Base-by-base conservation (phyloP, 208 protist genomes). In the Angomonas ambiguus region DNA sequence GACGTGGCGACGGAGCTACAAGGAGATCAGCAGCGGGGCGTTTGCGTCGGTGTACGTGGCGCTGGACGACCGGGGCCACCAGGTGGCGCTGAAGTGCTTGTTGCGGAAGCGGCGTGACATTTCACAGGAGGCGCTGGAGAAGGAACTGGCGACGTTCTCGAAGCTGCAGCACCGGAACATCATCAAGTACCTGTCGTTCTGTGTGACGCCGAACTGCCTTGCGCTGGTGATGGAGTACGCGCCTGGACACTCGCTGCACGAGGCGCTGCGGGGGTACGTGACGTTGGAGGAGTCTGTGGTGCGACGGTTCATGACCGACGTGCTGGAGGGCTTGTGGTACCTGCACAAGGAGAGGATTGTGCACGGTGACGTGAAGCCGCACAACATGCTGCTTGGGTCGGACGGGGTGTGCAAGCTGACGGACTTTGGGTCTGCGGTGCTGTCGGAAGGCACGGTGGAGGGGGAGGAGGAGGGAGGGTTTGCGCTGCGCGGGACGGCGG, bases 191-290 rank as follows among this genome's bases (percentile, higher is more conserved):
- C 80, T 91, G 57, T 85, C 80, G 11, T 90, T 78, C 69, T 79
- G 72, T 35, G 72, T 91, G 33, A 82, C 78, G 16, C 58, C 71
- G 53, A 77, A 75, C 24, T 76, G 90, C 60, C 72, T 95, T 18
- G 72, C 82, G 31, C 86, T 95, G 62, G 81, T 92, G 28, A 93
- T 95, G 87, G 86, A 95, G 64, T 93, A 89, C 74, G 81, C 92
- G 35, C 80, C 82, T 2, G 86, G 89, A 24, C 87, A 85, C 51
- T 91, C 87, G n/a, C 72, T 95, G 42, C 73, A 87, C 49, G 65
- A 69, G 24, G 74, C 93, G 58, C 77, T 91, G 27, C 74, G 85
- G 42, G 82, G 85, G 55, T 95, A 92, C 71, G 87, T 84, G 30
- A 70, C 72, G 24, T 64, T 95, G 20, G 65, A 70, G 38, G 79